Conservation (phyloP, 257 asterid species). For the Coffea eugenioides region DNA sequence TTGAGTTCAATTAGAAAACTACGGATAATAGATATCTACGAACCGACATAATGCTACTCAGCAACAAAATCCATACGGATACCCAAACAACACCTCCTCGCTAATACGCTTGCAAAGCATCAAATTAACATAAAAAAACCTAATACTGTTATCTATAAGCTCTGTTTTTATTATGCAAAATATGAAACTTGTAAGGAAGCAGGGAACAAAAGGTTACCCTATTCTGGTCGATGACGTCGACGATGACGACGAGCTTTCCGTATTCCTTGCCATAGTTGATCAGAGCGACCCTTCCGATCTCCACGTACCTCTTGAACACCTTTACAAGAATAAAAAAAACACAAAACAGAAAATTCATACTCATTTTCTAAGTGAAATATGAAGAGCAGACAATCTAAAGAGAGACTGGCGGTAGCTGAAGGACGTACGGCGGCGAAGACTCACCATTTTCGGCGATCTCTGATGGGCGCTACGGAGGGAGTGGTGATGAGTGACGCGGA, state of each 20-base stretch:
- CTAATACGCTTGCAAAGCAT: background rate
- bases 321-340: constrained; percentile 15
- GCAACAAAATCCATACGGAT: background rate
- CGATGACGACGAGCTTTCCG: constrained; percentile 85
- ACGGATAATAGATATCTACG: background rate
- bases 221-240: constrained; percentile 85
- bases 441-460: constrained; percentile 23
- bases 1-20: background rate
- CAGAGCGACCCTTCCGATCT: constrained; percentile 90
- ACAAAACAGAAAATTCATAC: background rate
- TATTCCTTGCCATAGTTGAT: constrained; percentile 88
- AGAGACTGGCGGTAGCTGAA: no score
- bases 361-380: constrained; percentile 10
- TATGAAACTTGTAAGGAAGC: background rate
- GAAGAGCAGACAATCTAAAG: background rate
- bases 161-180: background rate
- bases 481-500: background rate
- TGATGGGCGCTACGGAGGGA: background rate
- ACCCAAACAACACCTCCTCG: background rate
- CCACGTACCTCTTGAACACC: constrained; percentile 97
- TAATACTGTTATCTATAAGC: background rate
- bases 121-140: background rate
- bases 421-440: background rate
- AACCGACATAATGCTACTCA: background rate
- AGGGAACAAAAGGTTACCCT: constrained; percentile 36